A percentile compares a stretch with the other conserved stretches of the same genome.
Conservation (phyloP, 1,139 yeast species). For the Lodderomyces beijingensis region DNA sequence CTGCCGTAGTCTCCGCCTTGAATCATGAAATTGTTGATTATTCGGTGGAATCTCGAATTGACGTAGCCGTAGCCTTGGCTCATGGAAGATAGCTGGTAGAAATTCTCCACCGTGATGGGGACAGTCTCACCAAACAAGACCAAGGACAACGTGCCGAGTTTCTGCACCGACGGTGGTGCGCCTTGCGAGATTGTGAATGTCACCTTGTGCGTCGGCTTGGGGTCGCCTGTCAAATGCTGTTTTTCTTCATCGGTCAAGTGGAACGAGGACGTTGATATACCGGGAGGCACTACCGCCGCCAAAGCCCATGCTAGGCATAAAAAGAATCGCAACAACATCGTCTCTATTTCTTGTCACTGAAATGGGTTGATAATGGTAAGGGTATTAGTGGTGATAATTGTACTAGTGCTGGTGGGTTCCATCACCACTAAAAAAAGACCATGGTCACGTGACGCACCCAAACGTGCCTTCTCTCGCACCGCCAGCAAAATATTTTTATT, state of each 20-base stretch:
- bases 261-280: slow-evolving; percentile 2
- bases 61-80: slow-evolving; percentile 35
- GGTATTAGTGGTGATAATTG: background rate
- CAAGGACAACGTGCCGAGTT: slow-evolving; percentile 19
- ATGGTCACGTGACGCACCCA: no score
- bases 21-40: slow-evolving; percentile 35
- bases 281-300: slow-evolving; percentile 8
- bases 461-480: no score
- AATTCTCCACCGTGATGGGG: slow-evolving; percentile 38
- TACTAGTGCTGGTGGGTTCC: no score
- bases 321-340: slow-evolving; percentile 3
- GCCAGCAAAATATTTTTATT: no score
- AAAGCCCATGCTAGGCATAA: slow-evolving; percentile 5
- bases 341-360: no score
- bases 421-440: no score
- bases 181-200: slow-evolving; percentile 19
- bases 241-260: slow-evolving; percentile 11
- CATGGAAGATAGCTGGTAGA: slow-evolving; percentile 29
- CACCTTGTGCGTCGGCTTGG: slow-evolving; percentile 25
- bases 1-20: slow-evolving; percentile 40
- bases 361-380: background rate
- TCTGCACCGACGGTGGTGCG: slow-evolving; percentile 5
- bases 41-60: slow-evolving; percentile 30
- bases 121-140: slow-evolving; percentile 27
- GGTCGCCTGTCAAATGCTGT: slow-evolving; percentile 19